Conservation (phyloP, 192 early-diverging fungal genomes). For the Mortierella hygrophila region DNA sequence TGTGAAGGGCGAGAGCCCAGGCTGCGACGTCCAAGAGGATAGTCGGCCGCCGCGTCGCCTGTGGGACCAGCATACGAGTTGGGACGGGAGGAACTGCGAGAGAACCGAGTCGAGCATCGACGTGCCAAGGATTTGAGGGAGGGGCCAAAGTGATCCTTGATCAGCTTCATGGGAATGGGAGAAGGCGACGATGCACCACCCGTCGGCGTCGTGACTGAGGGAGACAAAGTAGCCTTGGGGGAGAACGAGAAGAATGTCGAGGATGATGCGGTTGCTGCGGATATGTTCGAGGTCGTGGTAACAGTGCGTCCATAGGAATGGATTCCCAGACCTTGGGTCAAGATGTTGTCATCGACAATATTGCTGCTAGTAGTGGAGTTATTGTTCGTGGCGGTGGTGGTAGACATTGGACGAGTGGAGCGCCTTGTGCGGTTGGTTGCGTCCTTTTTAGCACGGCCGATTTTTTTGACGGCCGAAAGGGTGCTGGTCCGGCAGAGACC, state of each 20-base stretch:
- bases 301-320: neutral
- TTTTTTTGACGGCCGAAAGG: slow-evolving; percentile 10
- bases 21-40: neutral
- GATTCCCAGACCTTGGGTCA: slow-evolving; percentile 3
- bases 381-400: neutral
- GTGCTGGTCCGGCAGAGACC: slow-evolving; percentile 43
- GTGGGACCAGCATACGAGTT: slow-evolving; percentile 12
- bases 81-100: slow-evolving; percentile 13
- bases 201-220: neutral
- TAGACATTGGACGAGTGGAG: neutral
- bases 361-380: neutral
- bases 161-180: slow-evolving; percentile 13
- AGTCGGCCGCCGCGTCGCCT: neutral
- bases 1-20: slow-evolving; percentile 10
- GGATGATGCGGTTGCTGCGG: neutral
- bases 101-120: slow-evolving; percentile 37
- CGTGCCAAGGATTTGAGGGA: slow-evolving; percentile 33
- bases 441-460: slow-evolving; percentile 7
- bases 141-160: slow-evolving; percentile 35
- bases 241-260: neutral
- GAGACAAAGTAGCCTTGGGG: neutral
- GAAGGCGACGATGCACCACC: neutral
- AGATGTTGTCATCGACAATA: neutral
- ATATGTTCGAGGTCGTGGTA: neutral
- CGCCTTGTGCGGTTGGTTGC: slow-evolving; percentile 5